A percentile compares a stretch with the other conserved stretches of the same genome.
phyloP scores from a whole-genome alignment of 495 filamentous ascomycete genomes.

The Podospora pseudocomata region DNA sequence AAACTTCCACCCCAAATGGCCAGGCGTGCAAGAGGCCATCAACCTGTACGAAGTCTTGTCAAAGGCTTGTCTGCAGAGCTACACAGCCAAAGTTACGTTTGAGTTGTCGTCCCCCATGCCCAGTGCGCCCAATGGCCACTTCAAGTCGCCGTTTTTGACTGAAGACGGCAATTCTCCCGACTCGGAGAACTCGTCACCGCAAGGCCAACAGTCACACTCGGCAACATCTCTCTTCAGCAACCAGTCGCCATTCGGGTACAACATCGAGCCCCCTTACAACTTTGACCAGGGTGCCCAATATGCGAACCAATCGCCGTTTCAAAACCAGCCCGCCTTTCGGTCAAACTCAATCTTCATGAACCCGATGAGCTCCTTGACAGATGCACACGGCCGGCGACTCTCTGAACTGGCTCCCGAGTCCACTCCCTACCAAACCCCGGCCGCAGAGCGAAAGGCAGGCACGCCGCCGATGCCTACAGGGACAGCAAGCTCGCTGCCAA shows the following conservation, averaged over 20 bases:
- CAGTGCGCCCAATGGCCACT: conserved; percentile 54
- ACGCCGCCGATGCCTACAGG: conserved; percentile 8
- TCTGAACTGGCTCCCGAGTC: conserved; percentile 54
- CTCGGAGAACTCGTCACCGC: conserved; percentile 33
- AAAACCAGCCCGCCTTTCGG: conserved; percentile 44
- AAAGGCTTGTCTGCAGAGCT: conserved; percentile 78
- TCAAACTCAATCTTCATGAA: conserved; percentile 55
- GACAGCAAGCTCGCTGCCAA: conserved; percentile 20
- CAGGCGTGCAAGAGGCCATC: conserved; percentile 77
- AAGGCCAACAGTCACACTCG: conserved; percentile 18
- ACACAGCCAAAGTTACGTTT: conserved; percentile 49
- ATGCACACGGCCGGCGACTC: conserved; percentile 45
- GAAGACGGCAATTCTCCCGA: conserved; percentile 43
- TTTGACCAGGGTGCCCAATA: not conserved
- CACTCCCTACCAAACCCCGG: conserved; percentile 17
- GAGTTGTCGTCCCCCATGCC: conserved; percentile 2
- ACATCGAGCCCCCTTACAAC: conserved; percentile 46
- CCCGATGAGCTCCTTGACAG: conserved; percentile 46
- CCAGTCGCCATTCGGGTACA: conserved; percentile 50
- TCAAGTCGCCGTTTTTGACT: conserved; percentile 58
- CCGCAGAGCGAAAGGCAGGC: conserved; percentile 7
- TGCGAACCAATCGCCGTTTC: conserved; percentile 32
- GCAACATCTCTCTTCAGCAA: conserved; percentile 30
- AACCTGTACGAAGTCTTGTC: conserved; percentile 76
- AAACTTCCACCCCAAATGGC: conserved; percentile 78